These are phyloP conservation scores for Puccinia brachypodii DNA, from an alignment of 1,284 basidiomycete species.

Conservation along the genomic window DNA sequence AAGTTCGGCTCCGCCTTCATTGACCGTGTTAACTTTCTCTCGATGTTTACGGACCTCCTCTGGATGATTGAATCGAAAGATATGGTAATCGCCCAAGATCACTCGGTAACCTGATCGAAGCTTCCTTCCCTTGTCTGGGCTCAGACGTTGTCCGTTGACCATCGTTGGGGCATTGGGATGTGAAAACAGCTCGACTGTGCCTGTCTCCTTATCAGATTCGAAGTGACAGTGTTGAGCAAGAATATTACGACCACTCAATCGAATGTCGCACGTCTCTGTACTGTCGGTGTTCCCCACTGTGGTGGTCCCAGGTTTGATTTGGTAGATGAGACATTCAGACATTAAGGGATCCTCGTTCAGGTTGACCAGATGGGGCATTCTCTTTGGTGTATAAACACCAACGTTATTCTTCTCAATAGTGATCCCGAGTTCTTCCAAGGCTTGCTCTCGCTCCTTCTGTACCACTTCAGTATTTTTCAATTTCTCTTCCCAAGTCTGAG, in stretches of 20 bases:
- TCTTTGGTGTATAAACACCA: slow-evolving; percentile 97
- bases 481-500: slow-evolving; percentile 99
- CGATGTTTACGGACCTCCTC: slow-evolving; percentile 88
- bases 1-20: slow-evolving; percentile 61
- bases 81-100: slow-evolving; percentile 94
- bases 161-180: slow-evolving; percentile 80
- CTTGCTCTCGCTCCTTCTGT: slow-evolving; percentile 93
- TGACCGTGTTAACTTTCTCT: slow-evolving; percentile 69
- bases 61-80: slow-evolving; percentile 95
- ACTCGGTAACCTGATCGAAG: slow-evolving; percentile 90
- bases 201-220: slow-evolving; percentile 75
- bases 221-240: slow-evolving; percentile 88
- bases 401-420: slow-evolving; percentile 94
- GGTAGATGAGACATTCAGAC: slow-evolving; percentile 71
- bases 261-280: slow-evolving; percentile 77
- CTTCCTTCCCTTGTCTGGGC: slow-evolving; percentile 65
- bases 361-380: slow-evolving; percentile 94
- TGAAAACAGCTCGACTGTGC: slow-evolving; percentile 71
- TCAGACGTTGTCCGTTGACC: slow-evolving; percentile 85
- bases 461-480: slow-evolving; percentile 86
- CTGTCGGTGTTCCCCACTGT: slow-evolving; percentile 80
- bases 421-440: slow-evolving; percentile 94
- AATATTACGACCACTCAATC: slow-evolving; percentile 88
- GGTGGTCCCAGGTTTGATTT: slow-evolving; percentile 83
- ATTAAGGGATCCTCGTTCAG: slow-evolving; percentile 61